A percentile compares a stretch with the other conserved stretches of the same genome.
phyloP scores from a whole-genome alignment of 2,329 filamentous ascomycete genomes.

The Tolypocladium sp. region DNA sequence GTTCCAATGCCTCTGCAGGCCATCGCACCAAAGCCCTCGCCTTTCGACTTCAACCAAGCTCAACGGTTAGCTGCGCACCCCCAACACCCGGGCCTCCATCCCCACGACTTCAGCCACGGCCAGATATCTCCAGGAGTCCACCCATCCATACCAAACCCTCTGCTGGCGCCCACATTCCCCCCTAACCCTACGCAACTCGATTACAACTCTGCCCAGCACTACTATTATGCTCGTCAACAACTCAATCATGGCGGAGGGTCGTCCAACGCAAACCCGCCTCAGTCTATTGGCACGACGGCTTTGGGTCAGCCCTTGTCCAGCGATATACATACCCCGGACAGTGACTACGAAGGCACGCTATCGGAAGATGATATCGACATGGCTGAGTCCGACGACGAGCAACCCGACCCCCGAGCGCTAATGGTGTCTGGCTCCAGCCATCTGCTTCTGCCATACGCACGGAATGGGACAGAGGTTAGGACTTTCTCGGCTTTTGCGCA shows the following conservation, averaged over 20 bases:
- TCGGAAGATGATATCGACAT: conserved; percentile 53
- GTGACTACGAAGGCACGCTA: conserved; percentile 1
- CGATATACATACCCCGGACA: background rate
- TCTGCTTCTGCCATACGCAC: conserved; percentile 17
- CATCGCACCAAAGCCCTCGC: conserved; percentile 44
- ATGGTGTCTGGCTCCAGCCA: conserved; percentile 25
- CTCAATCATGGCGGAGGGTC: background rate
- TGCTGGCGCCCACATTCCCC: conserved; percentile 6
- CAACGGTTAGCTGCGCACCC: conserved; percentile 2
- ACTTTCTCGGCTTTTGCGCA: conserved; percentile 40
- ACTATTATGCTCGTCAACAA: background rate
- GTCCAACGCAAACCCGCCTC: background rate
- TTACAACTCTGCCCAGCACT: background rate
- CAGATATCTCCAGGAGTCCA: conserved; percentile 2
- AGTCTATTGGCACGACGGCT: background rate
- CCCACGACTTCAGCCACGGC: conserved; percentile 1
- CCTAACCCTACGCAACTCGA: conserved; percentile 1
- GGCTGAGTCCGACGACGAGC: conserved; percentile 51
- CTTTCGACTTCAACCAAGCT: conserved; percentile 14
- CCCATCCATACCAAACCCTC: conserved; percentile 10
- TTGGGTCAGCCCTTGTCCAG: background rate
- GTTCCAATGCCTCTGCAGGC: conserved; percentile 26
- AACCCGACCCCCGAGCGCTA: conserved; percentile 26
- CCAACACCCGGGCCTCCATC: background rate
- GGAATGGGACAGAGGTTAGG: conserved; percentile 32